These are phyloP conservation scores for Kernera saxatilis DNA, from an alignment of 345 rosid species.

Conservation along the genomic window DNA sequence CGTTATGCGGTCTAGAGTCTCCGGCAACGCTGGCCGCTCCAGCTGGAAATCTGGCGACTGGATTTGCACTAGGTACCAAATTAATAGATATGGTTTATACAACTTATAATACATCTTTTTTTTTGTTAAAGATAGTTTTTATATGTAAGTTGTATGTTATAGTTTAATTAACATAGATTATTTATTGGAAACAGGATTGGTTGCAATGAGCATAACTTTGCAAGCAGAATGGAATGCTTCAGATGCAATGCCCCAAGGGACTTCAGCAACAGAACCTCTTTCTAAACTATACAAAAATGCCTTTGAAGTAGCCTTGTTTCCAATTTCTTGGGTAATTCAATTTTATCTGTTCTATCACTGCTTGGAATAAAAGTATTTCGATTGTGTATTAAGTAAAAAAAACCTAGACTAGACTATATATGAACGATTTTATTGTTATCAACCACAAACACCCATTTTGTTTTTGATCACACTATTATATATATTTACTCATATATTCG, in stretches of 20 bases:
- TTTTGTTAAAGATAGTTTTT: too few relatives aligned
- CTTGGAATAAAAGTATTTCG: neutral
- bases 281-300: slow-evolving; percentile 18
- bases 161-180: neutral
- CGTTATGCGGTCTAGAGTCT: slow-evolving; percentile 47
- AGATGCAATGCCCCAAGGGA: slow-evolving; percentile 89
- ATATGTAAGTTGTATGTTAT: neutral
- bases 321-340: slow-evolving; percentile 23
- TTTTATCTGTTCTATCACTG: neutral
- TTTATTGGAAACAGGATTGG: slow-evolving; percentile 43
- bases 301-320: slow-evolving; percentile 16
- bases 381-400: neutral
- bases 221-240: slow-evolving; percentile 87
- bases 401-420: neutral
- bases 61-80: slow-evolving; percentile 70
- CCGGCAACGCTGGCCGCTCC: slow-evolving; percentile 43
- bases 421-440: neutral
- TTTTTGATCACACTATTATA: neutral
- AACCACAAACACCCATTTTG: neutral
- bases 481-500: neutral
- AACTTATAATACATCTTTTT: too few relatives aligned
- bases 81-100: neutral
- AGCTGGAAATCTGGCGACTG: slow-evolving; percentile 96
- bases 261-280: slow-evolving; percentile 35
- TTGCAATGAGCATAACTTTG: slow-evolving; percentile 87